Conservation (phyloP, 768 basidiomycete genomes). For the Panaeolus papilionaceus region DNA sequence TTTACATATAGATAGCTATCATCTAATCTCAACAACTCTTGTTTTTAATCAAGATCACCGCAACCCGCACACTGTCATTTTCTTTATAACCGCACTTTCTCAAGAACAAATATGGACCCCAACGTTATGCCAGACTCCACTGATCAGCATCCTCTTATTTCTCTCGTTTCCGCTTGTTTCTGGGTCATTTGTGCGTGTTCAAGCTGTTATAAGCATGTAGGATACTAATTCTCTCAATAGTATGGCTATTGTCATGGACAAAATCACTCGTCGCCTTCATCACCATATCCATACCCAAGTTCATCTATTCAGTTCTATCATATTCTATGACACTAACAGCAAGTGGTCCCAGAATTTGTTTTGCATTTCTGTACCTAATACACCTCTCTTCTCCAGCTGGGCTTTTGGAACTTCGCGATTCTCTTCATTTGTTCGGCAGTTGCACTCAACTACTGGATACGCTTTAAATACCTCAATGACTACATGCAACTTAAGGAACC, state of each 20-base stretch:
- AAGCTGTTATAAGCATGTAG: neutral
- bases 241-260: constrained; percentile 84
- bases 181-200: constrained; percentile 78
- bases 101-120: constrained; percentile 39
- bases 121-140: constrained; percentile 40
- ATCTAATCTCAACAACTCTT: neutral
- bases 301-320: constrained; percentile 78
- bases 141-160: constrained; percentile 73
- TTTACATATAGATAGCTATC: neutral
- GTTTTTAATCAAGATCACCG: constrained; percentile 6
- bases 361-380: constrained; percentile 16
- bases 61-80: neutral
- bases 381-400: constrained; percentile 57
- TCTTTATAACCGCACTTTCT: constrained; percentile 1
- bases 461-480: constrained; percentile 79
- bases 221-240: constrained; percentile 42
- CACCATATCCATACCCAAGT: constrained; percentile 83
- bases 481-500: constrained; percentile 82
- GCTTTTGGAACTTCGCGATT: constrained; percentile 89
- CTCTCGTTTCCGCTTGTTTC: constrained; percentile 80
- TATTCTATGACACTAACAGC: constrained; percentile 92
- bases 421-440: constrained; percentile 73
- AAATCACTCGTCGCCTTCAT: constrained; percentile 77
- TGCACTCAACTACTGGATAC: constrained; percentile 83
- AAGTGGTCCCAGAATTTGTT: constrained; percentile 27